Evolutionary conservation across 2,329 filamentous ascomycete species (phyloP), one percentile per base, ranked within the genome.

Genomic region (Stachybotrys chlorohalonatus): DNA sequence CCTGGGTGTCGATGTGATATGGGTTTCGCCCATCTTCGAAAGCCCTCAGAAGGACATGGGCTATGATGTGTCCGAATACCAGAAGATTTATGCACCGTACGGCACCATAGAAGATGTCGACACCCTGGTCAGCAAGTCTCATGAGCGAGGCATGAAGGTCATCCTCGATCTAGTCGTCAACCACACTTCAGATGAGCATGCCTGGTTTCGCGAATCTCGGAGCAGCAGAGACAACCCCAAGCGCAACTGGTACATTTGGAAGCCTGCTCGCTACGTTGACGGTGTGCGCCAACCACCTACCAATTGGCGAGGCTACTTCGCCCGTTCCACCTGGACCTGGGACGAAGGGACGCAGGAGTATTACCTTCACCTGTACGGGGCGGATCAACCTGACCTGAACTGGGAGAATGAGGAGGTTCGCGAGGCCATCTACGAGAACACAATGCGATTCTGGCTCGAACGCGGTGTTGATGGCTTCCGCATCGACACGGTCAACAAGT

Each of bases 151-250:
- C 0, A 83, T 90, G 73, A 85, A 84, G 63, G 70, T 90, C 8
- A 79, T 90, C 9, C 80, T 90, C 59, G 86, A 90, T 59, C 71
- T 90, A 7, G 87, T 90, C 0, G 81, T 89, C 16, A 90, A 90
- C 55, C 87, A 90, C 63, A 89, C 85, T 0, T 74, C 70, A 0
- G 60, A 70, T 36, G 71, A 83, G 61, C 81, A 84, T 53, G 65
- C 70, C 7, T 85, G 82, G 82, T 85, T 85, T 65, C 71, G 76
- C 51, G 74, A 81, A 51, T 78, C 79, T 1, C 72, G 77, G 3
- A 75, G 73, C 0, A 77, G 75, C 2, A 78, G 73, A 55, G 65
- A 71, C 13, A 79, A 74, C 59, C 66, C 75, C 0, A 82, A 84
- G 58, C 69, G 82, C 17, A 77, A 85, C 62, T 86, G 79, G 77